phyloP scores from a whole-genome alignment of 2,329 filamentous ascomycete genomes.

The Myrmaecium sp. region DNA sequence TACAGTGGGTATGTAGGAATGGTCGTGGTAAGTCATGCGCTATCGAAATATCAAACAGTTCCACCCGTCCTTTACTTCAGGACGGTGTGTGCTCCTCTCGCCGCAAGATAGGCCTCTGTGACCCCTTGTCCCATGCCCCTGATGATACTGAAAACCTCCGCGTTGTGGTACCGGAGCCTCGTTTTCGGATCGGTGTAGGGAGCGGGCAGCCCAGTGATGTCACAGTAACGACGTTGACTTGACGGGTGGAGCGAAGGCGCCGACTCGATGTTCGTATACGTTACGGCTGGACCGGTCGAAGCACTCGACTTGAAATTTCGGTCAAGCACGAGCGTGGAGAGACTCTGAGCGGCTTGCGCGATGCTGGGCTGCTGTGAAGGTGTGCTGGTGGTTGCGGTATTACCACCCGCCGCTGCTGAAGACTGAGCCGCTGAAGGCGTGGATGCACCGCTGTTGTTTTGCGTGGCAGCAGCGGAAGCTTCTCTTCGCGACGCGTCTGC shows the following conservation, averaged over 20 bases:
- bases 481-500: conserved; percentile 78
- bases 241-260: conserved; percentile 68
- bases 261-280: conserved; percentile 93
- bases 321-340: conserved; percentile 78
- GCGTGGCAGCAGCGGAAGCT: conserved; percentile 71
- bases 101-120: conserved; percentile 76
- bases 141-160: conserved; percentile 76
- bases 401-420: conserved; percentile 11
- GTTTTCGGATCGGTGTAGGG: conserved; percentile 94
- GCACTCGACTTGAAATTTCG: conserved; percentile 37
- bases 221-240: conserved; percentile 80
- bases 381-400: conserved; percentile 18
- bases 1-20: too few relatives aligned
- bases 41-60: too few relatives aligned
- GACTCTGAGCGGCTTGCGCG: conserved; percentile 71
- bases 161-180: conserved; percentile 78
- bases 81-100: conserved; percentile 80
- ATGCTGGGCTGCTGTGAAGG: conserved; percentile 46
- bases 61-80: conserved; percentile 61
- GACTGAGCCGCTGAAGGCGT: conserved; percentile 35
- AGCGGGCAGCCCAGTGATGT: conserved; percentile 82
- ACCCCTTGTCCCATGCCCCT: conserved; percentile 64
- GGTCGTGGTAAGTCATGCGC: too few relatives aligned
- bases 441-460: conserved; percentile 62
- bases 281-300: conserved; percentile 45